phyloP scores from a whole-genome alignment of 2,329 filamentous ascomycete genomes.

The Endoconidiophora polonica region DNA sequence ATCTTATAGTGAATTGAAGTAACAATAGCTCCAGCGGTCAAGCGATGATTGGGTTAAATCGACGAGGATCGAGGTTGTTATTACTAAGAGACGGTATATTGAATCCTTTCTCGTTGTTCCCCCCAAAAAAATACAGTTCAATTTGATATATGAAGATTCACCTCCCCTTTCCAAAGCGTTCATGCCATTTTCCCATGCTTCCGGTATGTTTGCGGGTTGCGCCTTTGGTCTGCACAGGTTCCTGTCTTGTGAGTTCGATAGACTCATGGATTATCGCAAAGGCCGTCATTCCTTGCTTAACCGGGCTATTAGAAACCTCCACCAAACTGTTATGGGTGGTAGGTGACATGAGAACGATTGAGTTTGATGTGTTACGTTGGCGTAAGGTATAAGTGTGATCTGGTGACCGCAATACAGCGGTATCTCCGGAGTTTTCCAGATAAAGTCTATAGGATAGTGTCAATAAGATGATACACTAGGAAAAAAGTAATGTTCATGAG shows the following conservation, averaged over 20 bases:
- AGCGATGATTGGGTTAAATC: no score
- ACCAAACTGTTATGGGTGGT: conserved; percentile 15
- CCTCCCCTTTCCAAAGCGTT: conserved; percentile 31
- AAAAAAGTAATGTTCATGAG: neutral
- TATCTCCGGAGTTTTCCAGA: conserved; percentile 27
- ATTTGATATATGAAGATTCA: neutral
- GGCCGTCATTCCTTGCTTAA: conserved; percentile 3
- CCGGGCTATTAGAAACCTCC: conserved; percentile 5
- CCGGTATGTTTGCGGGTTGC: conserved; percentile 15
- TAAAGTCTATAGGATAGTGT: conserved; percentile 23
- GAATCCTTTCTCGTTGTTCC: no score
- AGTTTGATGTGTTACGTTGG: conserved; percentile 52
- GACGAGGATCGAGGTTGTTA: no score
- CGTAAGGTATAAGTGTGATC: conserved; percentile 39
- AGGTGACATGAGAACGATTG: conserved; percentile 31
- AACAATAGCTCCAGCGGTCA: no score
- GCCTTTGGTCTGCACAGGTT: conserved; percentile 15
- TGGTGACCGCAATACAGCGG: conserved; percentile 35
- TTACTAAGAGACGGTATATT: no score
- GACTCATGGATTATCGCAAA: conserved; percentile 47
- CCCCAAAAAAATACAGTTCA: no score
- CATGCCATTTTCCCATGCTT: conserved; percentile 40
- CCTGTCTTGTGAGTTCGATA: conserved; percentile 37
- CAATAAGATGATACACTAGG: conserved; percentile 2
- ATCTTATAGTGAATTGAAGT: no score